phyloP scores from a whole-genome alignment of 768 basidiomycete species.

The Auricularia sp. region DNA sequence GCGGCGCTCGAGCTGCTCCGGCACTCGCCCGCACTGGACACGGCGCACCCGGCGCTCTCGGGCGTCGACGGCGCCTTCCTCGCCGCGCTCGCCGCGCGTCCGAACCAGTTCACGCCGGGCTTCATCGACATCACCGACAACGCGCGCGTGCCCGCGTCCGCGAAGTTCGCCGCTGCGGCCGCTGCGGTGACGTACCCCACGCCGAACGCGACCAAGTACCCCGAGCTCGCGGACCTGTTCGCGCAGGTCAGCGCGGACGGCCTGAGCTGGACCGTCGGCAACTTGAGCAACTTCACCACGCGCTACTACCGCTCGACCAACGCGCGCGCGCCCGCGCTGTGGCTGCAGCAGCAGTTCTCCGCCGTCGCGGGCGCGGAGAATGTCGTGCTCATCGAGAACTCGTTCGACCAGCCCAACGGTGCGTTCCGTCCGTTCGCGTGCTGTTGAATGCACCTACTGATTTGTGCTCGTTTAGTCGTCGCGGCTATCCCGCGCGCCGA shows the following conservation, averaged over 20 bases:
- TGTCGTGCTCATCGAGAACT: conserved; percentile 4
- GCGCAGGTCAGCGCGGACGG: conserved; percentile 1
- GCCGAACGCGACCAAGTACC: conserved; percentile 3
- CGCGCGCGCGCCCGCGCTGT: neutral
- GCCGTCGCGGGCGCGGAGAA: neutral
- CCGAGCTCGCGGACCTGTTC: conserved; percentile 1
- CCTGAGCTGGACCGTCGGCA: conserved; percentile 1
- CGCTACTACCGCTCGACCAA: conserved; percentile 5
- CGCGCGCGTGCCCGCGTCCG: neutral
- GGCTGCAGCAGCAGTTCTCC: conserved; percentile 3
- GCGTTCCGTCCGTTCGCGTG: neutral
- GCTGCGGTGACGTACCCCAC: neutral
- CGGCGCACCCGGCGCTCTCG: no score
- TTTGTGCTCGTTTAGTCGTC: neutral
- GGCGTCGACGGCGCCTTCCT: no score
- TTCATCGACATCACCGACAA: neutral
- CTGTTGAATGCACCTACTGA: neutral
- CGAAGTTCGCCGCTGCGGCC: neutral
- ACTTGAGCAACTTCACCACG: conserved; percentile 4
- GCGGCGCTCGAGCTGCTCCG: no score
- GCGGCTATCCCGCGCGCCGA: conserved; percentile 1
- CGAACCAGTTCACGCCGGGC: neutral
- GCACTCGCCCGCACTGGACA: no score
- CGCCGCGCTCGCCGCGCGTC: no score
- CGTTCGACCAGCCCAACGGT: conserved; percentile 8